phyloP scores from a whole-genome alignment of 441 rosid species.

The Raphanus hybrid region DNA sequence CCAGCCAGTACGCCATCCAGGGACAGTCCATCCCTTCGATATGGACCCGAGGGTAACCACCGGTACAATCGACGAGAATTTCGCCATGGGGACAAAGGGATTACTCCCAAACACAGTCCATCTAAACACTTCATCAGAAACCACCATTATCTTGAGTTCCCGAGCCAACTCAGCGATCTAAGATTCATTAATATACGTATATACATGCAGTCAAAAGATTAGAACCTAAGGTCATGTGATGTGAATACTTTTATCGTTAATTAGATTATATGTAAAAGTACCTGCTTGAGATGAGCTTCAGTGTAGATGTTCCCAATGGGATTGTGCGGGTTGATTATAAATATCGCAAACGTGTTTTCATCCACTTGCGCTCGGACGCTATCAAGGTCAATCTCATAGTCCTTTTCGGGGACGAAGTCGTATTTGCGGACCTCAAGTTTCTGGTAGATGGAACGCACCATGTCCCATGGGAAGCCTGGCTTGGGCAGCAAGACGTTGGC shows the following conservation, averaged over 20 bases:
- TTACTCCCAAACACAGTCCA: constrained; percentile 55
- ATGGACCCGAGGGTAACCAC: constrained; percentile 66
- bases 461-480: constrained; percentile 59
- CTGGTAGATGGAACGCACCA: constrained; percentile 38
- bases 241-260: too few relatives aligned
- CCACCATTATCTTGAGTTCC: constrained; percentile 64
- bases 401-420: constrained; percentile 53
- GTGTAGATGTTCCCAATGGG: constrained; percentile 62
- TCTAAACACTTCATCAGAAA: constrained; percentile 68
- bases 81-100: constrained; percentile 69
- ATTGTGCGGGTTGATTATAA: constrained; percentile 60
- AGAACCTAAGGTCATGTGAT: too few relatives aligned
- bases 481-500: constrained; percentile 61
- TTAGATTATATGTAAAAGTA: constrained; percentile 12
- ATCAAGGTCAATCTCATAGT: constrained; percentile 61
- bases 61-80: constrained; percentile 58
- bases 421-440: constrained; percentile 53
- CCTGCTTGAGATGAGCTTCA: constrained; percentile 55
- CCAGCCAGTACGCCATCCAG: constrained; percentile 79
- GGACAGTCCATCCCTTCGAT: constrained; percentile 77
- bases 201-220: not conserved
- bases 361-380: constrained; percentile 44
- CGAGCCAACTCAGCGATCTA: constrained; percentile 59
- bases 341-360: constrained; percentile 56
- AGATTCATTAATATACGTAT: not conserved